Evolutionary conservation across 192 early-diverging fungal species (phyloP), one percentile per base, ranked within the genome.

Genomic region (Funneliformis geosporum): DNA sequence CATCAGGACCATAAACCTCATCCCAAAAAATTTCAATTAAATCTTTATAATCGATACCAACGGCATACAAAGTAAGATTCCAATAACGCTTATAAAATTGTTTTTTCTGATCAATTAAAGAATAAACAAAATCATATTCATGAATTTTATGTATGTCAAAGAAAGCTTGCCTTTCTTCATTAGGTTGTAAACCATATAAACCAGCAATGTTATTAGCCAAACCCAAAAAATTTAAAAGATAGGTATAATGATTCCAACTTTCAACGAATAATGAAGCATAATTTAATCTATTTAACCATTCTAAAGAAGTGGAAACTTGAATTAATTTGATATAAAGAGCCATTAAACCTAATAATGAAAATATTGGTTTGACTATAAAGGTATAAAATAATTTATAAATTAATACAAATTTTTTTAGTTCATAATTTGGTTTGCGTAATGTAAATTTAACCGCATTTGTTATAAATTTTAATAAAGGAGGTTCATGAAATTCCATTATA

Each of bases 401-500:
- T 46, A 23, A 28, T 23, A 14, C 25, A 44, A 73, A 8, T 8
- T 44, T 2, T 27, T 44, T 2, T 27, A 16, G 25, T 50, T 47
- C 43, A 39, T 43, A 73, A 8, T 47, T 18, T 46, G 27, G 9
- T 47, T n/a, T 39, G 5, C 28, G 9, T 9, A 73, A 23, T 43
- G 16, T 47, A 43, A 73, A 73, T 73, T 73, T 73, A 14, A 73
- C 46, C 12, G 46, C 21, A 50, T 73, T 18, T 73, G 71, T 47
- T 43, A 50, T 28, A 11, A 23, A 18, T 3, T 73, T 43, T 50
- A 73, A 47, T 23, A 43, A 73, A 21, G 71, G 71, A 25, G 71
- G 71, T 23, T 73, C 71, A 73, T 73, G 43, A 44, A 73, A 73
- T 73, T 73, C 43, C 14, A 18, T 73, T 8, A 73, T 28, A 73